Conservation (phyloP, 1,139 yeast species). For the Meyerozyma guilliermondii region DNA sequence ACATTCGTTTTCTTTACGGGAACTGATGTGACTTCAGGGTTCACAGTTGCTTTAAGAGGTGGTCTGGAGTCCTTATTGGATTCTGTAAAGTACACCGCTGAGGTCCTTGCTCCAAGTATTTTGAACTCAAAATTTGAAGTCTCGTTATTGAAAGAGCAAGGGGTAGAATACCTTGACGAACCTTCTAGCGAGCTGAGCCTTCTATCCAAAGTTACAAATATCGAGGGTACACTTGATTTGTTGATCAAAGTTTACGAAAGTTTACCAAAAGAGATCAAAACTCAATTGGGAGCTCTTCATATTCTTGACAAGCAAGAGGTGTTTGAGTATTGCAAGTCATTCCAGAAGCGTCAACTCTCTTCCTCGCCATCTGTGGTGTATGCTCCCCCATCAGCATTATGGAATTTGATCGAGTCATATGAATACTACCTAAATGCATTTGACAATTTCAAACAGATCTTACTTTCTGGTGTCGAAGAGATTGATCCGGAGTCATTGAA, state of each 20-base stretch:
- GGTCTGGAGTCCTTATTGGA: slow-evolving; percentile 55
- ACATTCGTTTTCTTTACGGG: slow-evolving; percentile 78
- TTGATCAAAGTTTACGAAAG: background rate
- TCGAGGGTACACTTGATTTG: slow-evolving; percentile 6
- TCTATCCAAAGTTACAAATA: slow-evolving; percentile 10
- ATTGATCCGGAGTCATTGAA: slow-evolving; percentile 20
- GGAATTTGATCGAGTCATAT: slow-evolving; percentile 53
- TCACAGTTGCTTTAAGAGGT: slow-evolving; percentile 81
- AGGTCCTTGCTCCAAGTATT: slow-evolving; percentile 71
- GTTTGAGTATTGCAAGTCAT: slow-evolving; percentile 45
- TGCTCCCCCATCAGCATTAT: slow-evolving; percentile 59
- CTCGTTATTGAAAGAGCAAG: slow-evolving; percentile 72
- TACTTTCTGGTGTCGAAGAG: slow-evolving; percentile 10
- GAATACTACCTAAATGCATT: slow-evolving; percentile 24
- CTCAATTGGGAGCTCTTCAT: background rate
- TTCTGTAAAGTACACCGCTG: slow-evolving; percentile 72
- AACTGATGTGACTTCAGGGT: slow-evolving; percentile 68
- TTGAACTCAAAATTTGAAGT: slow-evolving; percentile 79
- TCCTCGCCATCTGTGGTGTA: slow-evolving; percentile 73
- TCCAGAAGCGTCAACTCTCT: slow-evolving; percentile 51
- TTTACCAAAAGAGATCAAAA: background rate
- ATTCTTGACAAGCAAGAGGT: slow-evolving; percentile 30
- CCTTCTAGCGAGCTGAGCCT: slow-evolving; percentile 10
- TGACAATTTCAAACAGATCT: background rate
- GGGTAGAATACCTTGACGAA: slow-evolving; percentile 37